Conservation (phyloP, 2,329 filamentous ascomycete species). For the Botryotinia globosa region DNA sequence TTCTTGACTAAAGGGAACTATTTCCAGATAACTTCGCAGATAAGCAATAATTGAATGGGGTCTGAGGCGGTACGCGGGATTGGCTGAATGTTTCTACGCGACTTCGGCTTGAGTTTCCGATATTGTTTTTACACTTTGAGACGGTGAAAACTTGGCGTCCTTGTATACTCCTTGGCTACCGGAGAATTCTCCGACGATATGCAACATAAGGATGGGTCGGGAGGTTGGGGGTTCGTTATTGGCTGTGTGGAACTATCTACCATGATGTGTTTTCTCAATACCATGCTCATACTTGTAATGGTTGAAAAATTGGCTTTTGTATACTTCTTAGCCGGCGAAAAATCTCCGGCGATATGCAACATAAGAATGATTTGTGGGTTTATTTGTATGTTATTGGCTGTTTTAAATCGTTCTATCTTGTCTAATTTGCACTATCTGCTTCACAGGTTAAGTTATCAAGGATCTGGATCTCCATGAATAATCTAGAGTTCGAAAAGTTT, state of each 20-base stretch:
- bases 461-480: fast-evolving
- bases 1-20: too few species aligned
- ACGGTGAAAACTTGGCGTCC: neutral
- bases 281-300: neutral
- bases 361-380: neutral
- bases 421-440: neutral
- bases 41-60: neutral
- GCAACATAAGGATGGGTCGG: neutral
- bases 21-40: neutral
- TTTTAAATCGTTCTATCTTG: fast-evolving
- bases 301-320: neutral
- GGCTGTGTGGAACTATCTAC: too few species aligned
- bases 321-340: neutral
- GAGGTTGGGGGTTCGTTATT: too few species aligned
- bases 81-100: fast-evolving
- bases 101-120: neutral
- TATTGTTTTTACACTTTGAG: neutral
- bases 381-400: neutral
- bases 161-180: neutral
- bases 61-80: fast-evolving
- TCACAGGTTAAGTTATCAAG: neutral
- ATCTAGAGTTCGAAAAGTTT: fast-evolving
- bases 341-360: neutral
- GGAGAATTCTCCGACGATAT: neutral
- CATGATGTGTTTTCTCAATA: too few species aligned